Evolutionary conservation across 371 early-diverging fungal species (phyloP), one percentile per base, ranked within the genome.

Genomic region (Mortierella sp.): DNA sequence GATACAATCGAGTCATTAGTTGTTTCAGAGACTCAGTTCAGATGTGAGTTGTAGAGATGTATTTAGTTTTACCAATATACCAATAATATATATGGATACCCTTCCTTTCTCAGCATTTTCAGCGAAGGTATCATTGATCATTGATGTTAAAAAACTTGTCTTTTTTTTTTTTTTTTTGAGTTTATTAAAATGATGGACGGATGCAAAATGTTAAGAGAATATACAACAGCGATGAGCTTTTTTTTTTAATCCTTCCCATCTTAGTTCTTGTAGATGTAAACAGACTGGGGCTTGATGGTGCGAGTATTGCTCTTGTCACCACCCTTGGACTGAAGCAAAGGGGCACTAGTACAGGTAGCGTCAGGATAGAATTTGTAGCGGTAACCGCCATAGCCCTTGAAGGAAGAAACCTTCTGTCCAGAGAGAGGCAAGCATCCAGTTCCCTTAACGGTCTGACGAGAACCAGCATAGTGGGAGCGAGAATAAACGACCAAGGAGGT

Each of bases 21-120:
- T 3, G n/a, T 61, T 13, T 26, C 47, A 17, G 49, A 61, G 15
- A 60, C 60, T n/a, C 57, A 57, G 57, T 57, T 57, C 34, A 57
- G 34, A 19, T 45, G 45, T 19, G 45, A 45, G 19, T 45, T 32
- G 57, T 59, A 22, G 56, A 28, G 31, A 29, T 55, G 3, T 28
- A 28, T 40, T 40, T 40, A 40, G 13, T 40, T 40, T 40, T 40
- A 40, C 40, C 6, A 40, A 40, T 13, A 40, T 40, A 40, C 40
- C 6, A 53, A 26, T 47, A 22, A 47, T n/a, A 47, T 47, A 40
- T 40, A 9, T 40, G 13, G 40, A 28, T 53, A 26, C 17, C 26
- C 23, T 51, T 51, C 15, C 26, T 51, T 51, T 51, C 23, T 23
- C 23, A 9, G 5, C 26, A 26, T 23, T 53, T 53, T 8, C 28